Evolutionary conservation across 345 rosid genomes (phyloP).

Genomic region (Aquilaria sinensis): DNA sequence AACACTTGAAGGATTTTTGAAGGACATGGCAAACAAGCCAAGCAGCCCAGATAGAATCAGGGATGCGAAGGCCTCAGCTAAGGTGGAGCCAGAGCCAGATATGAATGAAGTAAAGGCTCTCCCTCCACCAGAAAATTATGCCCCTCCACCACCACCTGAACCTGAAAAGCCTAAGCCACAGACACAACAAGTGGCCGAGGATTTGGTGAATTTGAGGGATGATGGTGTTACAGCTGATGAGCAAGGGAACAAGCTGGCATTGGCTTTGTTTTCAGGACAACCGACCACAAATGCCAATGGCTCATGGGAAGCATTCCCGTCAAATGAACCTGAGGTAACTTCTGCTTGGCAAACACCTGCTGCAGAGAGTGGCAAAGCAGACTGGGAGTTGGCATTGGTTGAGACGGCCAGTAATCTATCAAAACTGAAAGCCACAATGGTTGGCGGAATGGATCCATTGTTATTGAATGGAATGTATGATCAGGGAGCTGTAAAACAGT

Average conservation of each 20-base stretch:
- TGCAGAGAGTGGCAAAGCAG: slow-evolving; percentile 79
- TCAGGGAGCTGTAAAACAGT: slow-evolving; percentile 89
- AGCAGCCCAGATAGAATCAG: slow-evolving; percentile 58
- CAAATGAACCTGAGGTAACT: slow-evolving; percentile 42
- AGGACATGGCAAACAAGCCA: slow-evolving; percentile 57
- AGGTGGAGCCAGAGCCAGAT: slow-evolving; percentile 38
- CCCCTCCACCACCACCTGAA: slow-evolving; percentile 47
- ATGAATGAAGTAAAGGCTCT: slow-evolving; percentile 82
- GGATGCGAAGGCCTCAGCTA: slow-evolving; percentile 34
- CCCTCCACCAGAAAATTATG: slow-evolving; percentile 64
- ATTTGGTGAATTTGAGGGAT: slow-evolving; percentile 76
- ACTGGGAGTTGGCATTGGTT: slow-evolving; percentile 93
- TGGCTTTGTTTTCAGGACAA: slow-evolving; percentile 70
- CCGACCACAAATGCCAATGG: slow-evolving; percentile 42
- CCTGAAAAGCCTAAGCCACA: slow-evolving; percentile 35
- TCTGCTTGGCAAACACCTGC: slow-evolving; percentile 86
- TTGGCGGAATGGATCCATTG: slow-evolving; percentile 80
- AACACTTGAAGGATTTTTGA: slow-evolving; percentile 78
- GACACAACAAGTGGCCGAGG: slow-evolving; percentile 44
- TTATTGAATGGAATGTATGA: slow-evolving; percentile 89
- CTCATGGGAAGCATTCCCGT: slow-evolving; percentile 82
- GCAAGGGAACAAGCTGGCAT: slow-evolving; percentile 81
- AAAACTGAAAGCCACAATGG: slow-evolving; percentile 62
- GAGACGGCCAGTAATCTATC: slow-evolving; percentile 77
- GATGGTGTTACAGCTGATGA: slow-evolving; percentile 67